These are phyloP conservation scores for Mycena metata DNA, from an alignment of 768 basidiomycete species.

Conservation along the genomic window DNA sequence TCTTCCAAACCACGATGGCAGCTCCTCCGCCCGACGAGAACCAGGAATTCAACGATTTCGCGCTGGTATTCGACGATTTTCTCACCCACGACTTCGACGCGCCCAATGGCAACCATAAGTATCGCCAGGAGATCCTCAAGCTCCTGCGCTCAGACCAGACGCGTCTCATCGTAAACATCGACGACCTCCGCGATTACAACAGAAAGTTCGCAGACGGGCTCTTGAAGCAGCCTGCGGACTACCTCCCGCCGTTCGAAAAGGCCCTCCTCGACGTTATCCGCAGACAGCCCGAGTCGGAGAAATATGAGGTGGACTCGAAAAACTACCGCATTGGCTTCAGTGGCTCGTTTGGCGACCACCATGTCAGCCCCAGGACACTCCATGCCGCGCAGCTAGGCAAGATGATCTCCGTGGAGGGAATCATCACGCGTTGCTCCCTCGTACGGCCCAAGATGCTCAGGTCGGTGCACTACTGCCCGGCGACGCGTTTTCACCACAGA, in stretches of 20 bases:
- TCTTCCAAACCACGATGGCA: constrained; percentile 49
- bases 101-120: constrained; percentile 82
- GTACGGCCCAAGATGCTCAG: constrained; percentile 99
- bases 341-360: constrained; percentile 98
- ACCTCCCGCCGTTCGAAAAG: constrained; percentile 89
- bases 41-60: constrained; percentile 79
- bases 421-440: constrained; percentile 97
- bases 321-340: constrained; percentile 91
- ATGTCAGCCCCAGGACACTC: constrained; percentile 94
- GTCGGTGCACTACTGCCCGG: constrained; percentile 96
- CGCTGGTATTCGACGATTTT: constrained; percentile 87
- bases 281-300: constrained; percentile 80
- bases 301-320: constrained; percentile 86
- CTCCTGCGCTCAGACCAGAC: constrained; percentile 88
- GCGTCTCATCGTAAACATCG: constrained; percentile 94
- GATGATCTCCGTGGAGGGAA: constrained; percentile 98
- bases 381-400: constrained; percentile 90
- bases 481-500: constrained; percentile 85
- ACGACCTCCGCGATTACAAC: constrained; percentile 94
- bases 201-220: constrained; percentile 90
- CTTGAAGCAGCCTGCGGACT: constrained; percentile 89
- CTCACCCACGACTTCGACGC: constrained; percentile 70
- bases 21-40: constrained; percentile 63
- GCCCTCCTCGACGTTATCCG: constrained; percentile 83
- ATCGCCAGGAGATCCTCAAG: constrained; percentile 73